Conservation (phyloP, 1,139 yeast species). For the Kazachstania sp. region DNA sequence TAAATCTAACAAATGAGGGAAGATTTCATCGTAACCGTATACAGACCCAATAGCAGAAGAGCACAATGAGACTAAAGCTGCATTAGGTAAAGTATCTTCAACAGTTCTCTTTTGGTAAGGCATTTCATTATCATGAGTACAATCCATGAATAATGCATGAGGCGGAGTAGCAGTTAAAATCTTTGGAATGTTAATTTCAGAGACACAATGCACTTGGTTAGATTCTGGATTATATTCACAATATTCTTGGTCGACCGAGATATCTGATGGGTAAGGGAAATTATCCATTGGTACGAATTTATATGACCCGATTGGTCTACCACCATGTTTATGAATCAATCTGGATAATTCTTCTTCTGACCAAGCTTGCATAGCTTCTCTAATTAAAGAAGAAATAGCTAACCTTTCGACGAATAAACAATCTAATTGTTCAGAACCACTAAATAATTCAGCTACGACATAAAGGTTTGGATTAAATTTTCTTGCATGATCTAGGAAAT, state of each 20-base stretch:
- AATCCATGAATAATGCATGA: slow-evolving; percentile 94
- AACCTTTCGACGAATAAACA: slow-evolving; percentile 81
- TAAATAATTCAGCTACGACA: slow-evolving; percentile 88
- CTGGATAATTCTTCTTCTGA: slow-evolving; percentile 78
- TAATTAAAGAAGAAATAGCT: slow-evolving; percentile 77
- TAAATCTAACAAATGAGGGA: slow-evolving; percentile 69
- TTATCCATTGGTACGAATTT: slow-evolving; percentile 68
- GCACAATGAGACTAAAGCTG: slow-evolving; percentile 88
- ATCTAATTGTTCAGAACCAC: slow-evolving; percentile 89
- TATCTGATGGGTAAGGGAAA: slow-evolving; percentile 53
- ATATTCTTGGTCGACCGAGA: slow-evolving; percentile 33
- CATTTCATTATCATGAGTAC: slow-evolving; percentile 91
- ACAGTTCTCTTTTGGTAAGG: slow-evolving; percentile 85
- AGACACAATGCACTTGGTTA: slow-evolving; percentile 32
- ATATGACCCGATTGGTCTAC: slow-evolving; percentile 89
- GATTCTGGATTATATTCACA: slow-evolving; percentile 16
- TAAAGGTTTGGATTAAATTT: slow-evolving; percentile 74
- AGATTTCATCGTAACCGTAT: slow-evolving; percentile 89
- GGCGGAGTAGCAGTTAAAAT: slow-evolving; percentile 61
- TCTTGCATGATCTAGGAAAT: slow-evolving; percentile 81
- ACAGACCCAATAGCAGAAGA: slow-evolving; percentile 93
- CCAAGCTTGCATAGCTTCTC: slow-evolving; percentile 98
- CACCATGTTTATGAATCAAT: slow-evolving; percentile 86
- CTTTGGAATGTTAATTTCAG: slow-evolving; percentile 59
- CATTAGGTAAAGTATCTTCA: slow-evolving; percentile 90